These are phyloP conservation scores for Podila horticola DNA, from an alignment of 192 early-diverging fungal species.

Conservation along the genomic window DNA sequence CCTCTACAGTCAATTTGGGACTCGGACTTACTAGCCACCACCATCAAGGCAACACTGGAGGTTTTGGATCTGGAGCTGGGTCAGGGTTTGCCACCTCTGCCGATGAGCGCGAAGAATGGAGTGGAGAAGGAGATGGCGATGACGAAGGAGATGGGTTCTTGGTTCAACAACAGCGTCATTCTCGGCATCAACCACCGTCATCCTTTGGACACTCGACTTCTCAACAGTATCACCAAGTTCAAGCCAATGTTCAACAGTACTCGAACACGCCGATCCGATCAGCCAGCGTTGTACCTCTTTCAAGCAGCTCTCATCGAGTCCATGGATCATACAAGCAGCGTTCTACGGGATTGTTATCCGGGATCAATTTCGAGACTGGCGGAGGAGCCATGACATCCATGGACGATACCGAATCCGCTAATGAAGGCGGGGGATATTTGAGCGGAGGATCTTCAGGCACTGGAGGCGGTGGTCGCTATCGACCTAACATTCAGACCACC, in stretches of 20 bases:
- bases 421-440: constrained; percentile 28
- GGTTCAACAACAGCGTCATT: constrained; percentile 6
- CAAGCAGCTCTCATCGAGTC: constrained; percentile 7
- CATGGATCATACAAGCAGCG: constrained; percentile 40
- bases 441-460: constrained; percentile 27
- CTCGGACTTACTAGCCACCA: neutral
- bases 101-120: constrained; percentile 51
- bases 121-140: constrained; percentile 40
- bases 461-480: constrained; percentile 4
- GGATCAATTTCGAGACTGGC: constrained; percentile 40
- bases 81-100: constrained; percentile 41
- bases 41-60: neutral
- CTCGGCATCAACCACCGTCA: neutral
- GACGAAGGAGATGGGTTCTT: constrained; percentile 38
- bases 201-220: neutral
- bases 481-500: constrained; percentile 11
- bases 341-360: constrained; percentile 28
- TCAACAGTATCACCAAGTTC: constrained; percentile 18
- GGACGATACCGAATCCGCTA: constrained; percentile 37
- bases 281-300: constrained; percentile 32
- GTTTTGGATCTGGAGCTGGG: constrained; percentile 10
- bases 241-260: constrained; percentile 32
- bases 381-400: constrained; percentile 46
- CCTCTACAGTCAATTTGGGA: constrained; percentile 26
- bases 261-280: constrained; percentile 21